Percentiles rank a stretch among this genome's conserved stretches.
Evolutionary conservation across 148 eudicot species (phyloP).

Genomic region (Mesembryanthemum crystallinum): DNA sequence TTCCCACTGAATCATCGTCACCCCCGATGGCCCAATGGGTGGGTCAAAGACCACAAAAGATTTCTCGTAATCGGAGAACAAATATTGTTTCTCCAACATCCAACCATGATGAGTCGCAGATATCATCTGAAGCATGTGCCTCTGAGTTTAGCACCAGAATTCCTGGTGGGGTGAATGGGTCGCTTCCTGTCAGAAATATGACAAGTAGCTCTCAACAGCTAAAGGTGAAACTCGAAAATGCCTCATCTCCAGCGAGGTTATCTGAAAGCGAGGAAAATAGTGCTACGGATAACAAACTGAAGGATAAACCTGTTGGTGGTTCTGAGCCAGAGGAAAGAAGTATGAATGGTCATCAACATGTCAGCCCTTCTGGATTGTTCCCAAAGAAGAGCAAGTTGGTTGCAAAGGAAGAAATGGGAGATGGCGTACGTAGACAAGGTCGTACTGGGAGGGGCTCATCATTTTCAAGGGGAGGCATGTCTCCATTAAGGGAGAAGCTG

Average conservation of each 20-base stretch:
- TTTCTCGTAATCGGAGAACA: constrained; percentile 83
- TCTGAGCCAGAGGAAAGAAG: constrained; percentile 52
- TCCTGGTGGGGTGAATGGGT: constrained; percentile 43
- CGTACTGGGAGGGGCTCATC: constrained; percentile 77
- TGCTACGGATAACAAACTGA: constrained; percentile 51
- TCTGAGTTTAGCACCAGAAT: constrained; percentile 55
- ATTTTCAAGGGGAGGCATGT: constrained; percentile 49
- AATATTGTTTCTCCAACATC: constrained; percentile 78
- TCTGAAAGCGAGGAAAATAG: constrained; percentile 79
- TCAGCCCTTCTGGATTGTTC: constrained; percentile 44
- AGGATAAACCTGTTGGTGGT: constrained; percentile 48
- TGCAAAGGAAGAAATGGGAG: constrained; percentile 56
- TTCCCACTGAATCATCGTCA: constrained; percentile 64
- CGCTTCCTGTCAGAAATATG: constrained; percentile 46
- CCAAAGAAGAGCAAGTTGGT: constrained; percentile 61
- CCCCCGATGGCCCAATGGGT: constrained; percentile 86
- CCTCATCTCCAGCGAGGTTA: constrained; percentile 61
- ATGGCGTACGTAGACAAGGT: constrained; percentile 73
- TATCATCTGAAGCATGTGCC: constrained; percentile 62
- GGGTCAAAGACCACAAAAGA: constrained; percentile 88
- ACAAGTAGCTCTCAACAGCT: constrained; percentile 44
- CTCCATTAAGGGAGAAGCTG: constrained; percentile 61
- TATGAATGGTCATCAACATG: constrained; percentile 42
- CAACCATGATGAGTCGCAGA: constrained; percentile 58
- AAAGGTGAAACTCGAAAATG: constrained; percentile 60